phyloP scores from a whole-genome alignment of 2,329 filamentous ascomycete species.

The Cladophialophora bantiana region DNA sequence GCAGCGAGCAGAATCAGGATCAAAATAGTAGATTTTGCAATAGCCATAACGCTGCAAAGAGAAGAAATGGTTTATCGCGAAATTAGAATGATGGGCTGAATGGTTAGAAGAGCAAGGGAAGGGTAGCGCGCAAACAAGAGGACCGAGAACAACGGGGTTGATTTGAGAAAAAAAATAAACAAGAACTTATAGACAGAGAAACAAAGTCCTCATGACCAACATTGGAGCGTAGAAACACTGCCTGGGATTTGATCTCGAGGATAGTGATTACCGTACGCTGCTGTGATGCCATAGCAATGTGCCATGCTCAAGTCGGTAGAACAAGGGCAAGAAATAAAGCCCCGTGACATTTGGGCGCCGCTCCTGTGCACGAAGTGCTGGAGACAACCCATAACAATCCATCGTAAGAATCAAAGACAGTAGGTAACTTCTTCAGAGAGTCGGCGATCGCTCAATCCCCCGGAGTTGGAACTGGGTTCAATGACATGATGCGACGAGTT shows the following conservation, averaged over 20 bases:
- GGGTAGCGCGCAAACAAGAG: neutral
- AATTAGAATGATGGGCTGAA: neutral
- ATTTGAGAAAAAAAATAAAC: neutral
- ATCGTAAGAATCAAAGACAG: neutral
- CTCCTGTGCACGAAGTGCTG: neutral
- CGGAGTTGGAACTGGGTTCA: neutral
- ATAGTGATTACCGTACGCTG: constrained; percentile 3
- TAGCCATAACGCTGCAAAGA: neutral
- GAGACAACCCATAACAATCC: neutral
- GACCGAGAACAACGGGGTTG: neutral
- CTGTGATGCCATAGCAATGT: neutral
- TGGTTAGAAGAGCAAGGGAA: neutral
- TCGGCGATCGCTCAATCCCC: neutral
- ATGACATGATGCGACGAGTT: neutral
- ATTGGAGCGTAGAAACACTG: neutral
- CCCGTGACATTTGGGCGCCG: too few species aligned
- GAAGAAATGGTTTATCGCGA: neutral
- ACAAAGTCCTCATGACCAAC: neutral
- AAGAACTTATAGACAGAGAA: neutral
- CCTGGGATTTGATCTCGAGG: neutral
- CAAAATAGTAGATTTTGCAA: neutral
- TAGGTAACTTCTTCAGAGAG: neutral
- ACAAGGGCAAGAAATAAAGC: neutral
- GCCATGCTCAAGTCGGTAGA: constrained; percentile 2
- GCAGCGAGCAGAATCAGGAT: neutral